These are phyloP conservation scores for Rhamnella rubrinervis DNA, from an alignment of 331 rosid species.

Conservation along the genomic window DNA sequence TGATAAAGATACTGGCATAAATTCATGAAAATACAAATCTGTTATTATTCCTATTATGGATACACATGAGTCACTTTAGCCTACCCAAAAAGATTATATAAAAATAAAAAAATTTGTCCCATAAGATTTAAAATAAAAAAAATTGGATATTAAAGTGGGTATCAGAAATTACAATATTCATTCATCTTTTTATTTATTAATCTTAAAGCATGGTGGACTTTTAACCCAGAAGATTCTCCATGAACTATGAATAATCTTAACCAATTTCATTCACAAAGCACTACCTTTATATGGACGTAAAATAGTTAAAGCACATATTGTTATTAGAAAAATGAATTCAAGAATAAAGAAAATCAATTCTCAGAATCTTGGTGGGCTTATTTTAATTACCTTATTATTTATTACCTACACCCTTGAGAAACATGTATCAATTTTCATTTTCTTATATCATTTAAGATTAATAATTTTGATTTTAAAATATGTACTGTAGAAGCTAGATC, in stretches of 20 bases:
- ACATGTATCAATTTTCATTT: no score
- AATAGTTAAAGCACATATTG: neutral
- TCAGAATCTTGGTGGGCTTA: constrained; percentile 5
- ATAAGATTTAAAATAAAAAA: constrained; percentile 3
- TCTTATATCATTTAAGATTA: no score
- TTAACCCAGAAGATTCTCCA: constrained; percentile 28
- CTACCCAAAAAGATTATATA: constrained; percentile 17
- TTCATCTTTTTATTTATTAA: constrained; percentile 15
- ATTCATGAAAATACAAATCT: constrained; percentile 46
- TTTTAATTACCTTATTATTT: no score
- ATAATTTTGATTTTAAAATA: no score
- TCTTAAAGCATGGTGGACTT: constrained; percentile 28
- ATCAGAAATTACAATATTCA: constrained; percentile 43
- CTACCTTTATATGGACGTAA: neutral
- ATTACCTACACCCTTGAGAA: no score
- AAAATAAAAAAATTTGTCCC: constrained; percentile 18
- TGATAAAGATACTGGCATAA: constrained; percentile 52
- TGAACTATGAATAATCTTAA: neutral
- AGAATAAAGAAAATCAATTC: neutral
- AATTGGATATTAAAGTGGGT: constrained; percentile 40
- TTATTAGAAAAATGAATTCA: neutral
- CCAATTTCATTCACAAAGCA: neutral
- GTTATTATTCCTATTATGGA: constrained; percentile 44
- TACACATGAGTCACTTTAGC: constrained; percentile 32
- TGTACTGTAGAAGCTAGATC: no score